Conservation (phyloP, 2,329 filamentous ascomycete genomes). For the Clonostachys byssicola region DNA sequence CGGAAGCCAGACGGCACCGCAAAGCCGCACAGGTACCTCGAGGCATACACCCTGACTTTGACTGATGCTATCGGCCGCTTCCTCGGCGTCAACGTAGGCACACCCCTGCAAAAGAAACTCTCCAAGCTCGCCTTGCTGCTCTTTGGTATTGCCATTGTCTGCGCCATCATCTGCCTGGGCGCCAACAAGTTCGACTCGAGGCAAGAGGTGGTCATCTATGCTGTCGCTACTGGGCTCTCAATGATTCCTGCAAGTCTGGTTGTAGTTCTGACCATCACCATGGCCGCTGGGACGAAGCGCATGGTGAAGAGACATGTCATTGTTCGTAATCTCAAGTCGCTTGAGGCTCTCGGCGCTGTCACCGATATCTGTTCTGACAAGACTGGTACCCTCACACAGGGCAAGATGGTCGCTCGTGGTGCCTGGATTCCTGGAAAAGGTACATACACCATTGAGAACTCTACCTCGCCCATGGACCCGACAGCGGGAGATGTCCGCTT, state of each 20-base stretch:
- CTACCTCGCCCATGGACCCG: conserved; percentile 53
- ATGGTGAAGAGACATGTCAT: conserved; percentile 51
- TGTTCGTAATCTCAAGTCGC: conserved; percentile 43
- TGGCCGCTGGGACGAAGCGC: conserved; percentile 46
- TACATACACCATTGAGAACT: conserved; percentile 51
- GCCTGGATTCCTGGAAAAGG: conserved; percentile 55
- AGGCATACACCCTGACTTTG: conserved; percentile 42
- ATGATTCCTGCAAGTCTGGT: conserved; percentile 47
- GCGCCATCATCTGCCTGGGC: conserved; percentile 64
- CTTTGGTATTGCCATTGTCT: conserved; percentile 63
- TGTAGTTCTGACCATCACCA: conserved; percentile 55
- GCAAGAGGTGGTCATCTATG: conserved; percentile 56
- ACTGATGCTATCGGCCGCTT: conserved; percentile 58
- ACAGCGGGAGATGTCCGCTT: conserved; percentile 42
- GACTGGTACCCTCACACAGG: conserved; percentile 57
- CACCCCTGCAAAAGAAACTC: conserved; percentile 65
- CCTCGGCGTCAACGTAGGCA: conserved; percentile 64
- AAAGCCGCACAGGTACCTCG: conserved; percentile 45
- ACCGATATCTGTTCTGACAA: conserved; percentile 47
- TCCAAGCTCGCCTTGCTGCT: conserved; percentile 64
- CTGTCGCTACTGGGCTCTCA: conserved; percentile 39
- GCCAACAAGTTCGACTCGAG: conserved; percentile 53
- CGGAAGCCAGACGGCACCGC: conserved; percentile 46
- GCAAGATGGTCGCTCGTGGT: conserved; percentile 59
- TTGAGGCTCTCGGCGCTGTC: conserved; percentile 59